Base-by-base conservation (phyloP, 371 early-diverging fungal species). In the Saksenaea vasiformis region DNA sequence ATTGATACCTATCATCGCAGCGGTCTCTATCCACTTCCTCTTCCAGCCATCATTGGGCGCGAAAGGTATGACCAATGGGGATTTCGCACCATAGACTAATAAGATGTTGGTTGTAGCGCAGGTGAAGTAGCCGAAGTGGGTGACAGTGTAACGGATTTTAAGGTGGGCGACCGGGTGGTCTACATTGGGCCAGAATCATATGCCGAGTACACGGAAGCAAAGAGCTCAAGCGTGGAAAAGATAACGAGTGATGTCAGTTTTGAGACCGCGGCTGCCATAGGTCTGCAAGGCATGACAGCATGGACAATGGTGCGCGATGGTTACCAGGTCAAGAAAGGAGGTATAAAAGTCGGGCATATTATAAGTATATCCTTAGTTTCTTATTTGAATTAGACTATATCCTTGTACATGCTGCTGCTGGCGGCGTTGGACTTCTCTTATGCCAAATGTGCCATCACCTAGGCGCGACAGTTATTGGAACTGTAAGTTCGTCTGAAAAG, bases 1-100 rank as follows among this genome's bases (percentile, higher is more conserved):
- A 95, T 98, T 61, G 98, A 98, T 71, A 97, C 93, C 0, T 96
- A 96, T 72, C 95, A 92, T 63, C 90, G 98, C 60, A 75, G 85
- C 11, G 98, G 98, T 27, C 80, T 94, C 11, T 96, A 96, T 68
- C 84, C 84, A 22, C 72, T 89, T 7, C 62, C 81, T 3, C 65
- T 92, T 1, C 96, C 95, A 5, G 85, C 82, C 58, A 82, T 86
- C 28, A 76, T 90, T 14, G 97, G 97, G 11, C 82, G 89, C 5
- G 98, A 98, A 78, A 95, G 73, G 79, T 78, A 68, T 60, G 43
- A 27, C 10, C 17, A 3, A 27, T 34, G 10, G 13, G 15, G 7
- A 51, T 19, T 27, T 43, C 27, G 0, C 7, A 22, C 28, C 24
- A 55, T 34, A 15, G 26, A 24, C 51, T 22, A 8, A 19, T 57